Conservation (phyloP, 2,329 filamentous ascomycete genomes). For the Stachybotrys chartarum region DNA sequence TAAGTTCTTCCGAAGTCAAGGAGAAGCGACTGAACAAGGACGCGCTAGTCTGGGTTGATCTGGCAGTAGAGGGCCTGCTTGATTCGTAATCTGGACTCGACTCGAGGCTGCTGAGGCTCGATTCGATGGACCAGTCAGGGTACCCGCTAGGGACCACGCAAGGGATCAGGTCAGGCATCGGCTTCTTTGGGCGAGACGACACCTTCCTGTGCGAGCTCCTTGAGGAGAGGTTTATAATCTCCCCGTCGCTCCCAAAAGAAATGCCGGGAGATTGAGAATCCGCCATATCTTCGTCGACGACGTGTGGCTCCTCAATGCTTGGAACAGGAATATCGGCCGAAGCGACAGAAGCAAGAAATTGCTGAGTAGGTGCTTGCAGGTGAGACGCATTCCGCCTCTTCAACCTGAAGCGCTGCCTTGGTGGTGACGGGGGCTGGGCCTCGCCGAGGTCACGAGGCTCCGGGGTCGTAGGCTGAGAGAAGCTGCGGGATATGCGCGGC, state of each 20-base stretch:
- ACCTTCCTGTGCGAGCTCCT: constrained; percentile 29
- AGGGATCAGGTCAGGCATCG: constrained; percentile 38
- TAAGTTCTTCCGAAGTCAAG: constrained; percentile 46
- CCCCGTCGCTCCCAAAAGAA: constrained; percentile 25
- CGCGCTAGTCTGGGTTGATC: constrained; percentile 51
- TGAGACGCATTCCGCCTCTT: constrained; percentile 48
- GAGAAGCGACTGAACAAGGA: constrained; percentile 53
- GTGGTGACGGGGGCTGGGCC: constrained; percentile 38
- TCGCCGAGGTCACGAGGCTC: constrained; percentile 35
- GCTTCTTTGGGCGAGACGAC: constrained; percentile 53
- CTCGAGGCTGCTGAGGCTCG: constrained; percentile 48
- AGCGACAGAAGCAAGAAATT: constrained; percentile 61
- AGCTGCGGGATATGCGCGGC: constrained; percentile 34
- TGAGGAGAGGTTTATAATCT: constrained; percentile 18
- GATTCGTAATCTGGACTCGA: constrained; percentile 53
- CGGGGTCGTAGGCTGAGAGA: constrained; percentile 40
- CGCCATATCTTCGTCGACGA: constrained; percentile 36
- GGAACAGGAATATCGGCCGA: constrained; percentile 58
- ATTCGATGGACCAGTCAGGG: constrained; percentile 53
- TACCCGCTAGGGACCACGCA: constrained; percentile 39
- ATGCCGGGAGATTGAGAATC: constrained; percentile 24
- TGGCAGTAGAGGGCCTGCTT: constrained; percentile 52
- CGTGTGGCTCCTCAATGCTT: constrained; percentile 52
- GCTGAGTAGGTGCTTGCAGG: constrained; percentile 51
- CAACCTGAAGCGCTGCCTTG: constrained; percentile 46